phyloP scores from a whole-genome alignment of 1,284 basidiomycete species.

The Microbotryum saponariae region DNA sequence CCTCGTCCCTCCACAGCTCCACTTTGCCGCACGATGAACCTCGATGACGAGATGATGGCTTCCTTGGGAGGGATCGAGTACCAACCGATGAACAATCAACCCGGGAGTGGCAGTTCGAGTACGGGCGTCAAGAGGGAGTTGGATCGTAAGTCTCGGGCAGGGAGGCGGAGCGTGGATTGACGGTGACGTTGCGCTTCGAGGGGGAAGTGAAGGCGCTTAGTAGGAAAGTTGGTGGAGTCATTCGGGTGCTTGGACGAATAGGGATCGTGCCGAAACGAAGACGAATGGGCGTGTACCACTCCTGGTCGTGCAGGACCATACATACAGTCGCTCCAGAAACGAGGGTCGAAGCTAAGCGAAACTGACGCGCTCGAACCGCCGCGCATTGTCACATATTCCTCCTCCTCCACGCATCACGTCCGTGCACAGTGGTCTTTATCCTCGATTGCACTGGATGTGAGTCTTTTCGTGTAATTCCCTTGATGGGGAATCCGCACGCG shows the following conservation, averaged over 20 bases:
- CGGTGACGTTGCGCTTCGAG: too few species aligned
- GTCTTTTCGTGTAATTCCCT: too few species aligned
- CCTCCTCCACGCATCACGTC: neutral
- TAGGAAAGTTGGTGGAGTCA: too few species aligned
- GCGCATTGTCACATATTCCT: neutral
- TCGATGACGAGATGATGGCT: conserved; percentile 9
- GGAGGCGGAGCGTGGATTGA: too few species aligned
- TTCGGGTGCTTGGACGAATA: too few species aligned
- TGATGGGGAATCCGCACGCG: too few species aligned
- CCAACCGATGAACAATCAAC: neutral
- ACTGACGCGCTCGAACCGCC: neutral
- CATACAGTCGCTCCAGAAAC: neutral
- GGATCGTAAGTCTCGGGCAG: conserved; percentile 1
- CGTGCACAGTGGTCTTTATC: conserved; percentile 57
- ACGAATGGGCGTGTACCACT: too few species aligned
- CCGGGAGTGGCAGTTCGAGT: neutral
- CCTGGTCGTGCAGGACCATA: too few species aligned
- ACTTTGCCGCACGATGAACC: neutral
- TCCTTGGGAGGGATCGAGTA: conserved; percentile 15
- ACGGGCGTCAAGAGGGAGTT: neutral
- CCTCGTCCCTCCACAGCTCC: neutral
- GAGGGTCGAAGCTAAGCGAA: neutral
- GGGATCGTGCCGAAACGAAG: too few species aligned
- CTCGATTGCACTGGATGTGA: conserved; percentile 75
- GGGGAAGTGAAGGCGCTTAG: too few species aligned